Conservation (phyloP, 495 filamentous ascomycete genomes). For the Talaromyces adpressus region DNA sequence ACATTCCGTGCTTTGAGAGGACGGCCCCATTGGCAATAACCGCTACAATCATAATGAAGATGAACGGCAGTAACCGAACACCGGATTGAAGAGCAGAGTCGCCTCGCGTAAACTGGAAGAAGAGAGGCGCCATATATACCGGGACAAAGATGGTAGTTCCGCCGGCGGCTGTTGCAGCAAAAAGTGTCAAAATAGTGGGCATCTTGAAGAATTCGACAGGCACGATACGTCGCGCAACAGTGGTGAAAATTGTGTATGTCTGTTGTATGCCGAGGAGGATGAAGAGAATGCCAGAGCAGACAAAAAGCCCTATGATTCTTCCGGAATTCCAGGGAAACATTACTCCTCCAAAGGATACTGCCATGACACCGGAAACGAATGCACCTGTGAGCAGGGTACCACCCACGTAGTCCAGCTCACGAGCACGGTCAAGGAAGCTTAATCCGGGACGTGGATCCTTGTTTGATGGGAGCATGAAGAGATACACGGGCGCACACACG, state of each 20-base stretch:
- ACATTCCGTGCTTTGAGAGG: slow-evolving; percentile 28
- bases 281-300: slow-evolving; percentile 39
- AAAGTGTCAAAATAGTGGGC: slow-evolving; percentile 16
- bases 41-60: slow-evolving; percentile 24
- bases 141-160: slow-evolving; percentile 17
- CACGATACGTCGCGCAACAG: slow-evolving; percentile 38
- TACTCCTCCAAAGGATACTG: slow-evolving; percentile 19
- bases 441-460: slow-evolving; percentile 28
- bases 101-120: slow-evolving; percentile 38
- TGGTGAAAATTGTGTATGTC: slow-evolving; percentile 44
- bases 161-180: slow-evolving; percentile 15
- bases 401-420: slow-evolving; percentile 32
- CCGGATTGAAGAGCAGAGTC: slow-evolving; percentile 28
- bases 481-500: slow-evolving; percentile 43
- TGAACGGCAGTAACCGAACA: slow-evolving; percentile 28
- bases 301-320: slow-evolving; percentile 41
- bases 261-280: slow-evolving; percentile 42
- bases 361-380: slow-evolving; percentile 17
- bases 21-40: slow-evolving; percentile 18
- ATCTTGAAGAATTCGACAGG: slow-evolving; percentile 43
- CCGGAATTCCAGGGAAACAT: slow-evolving; percentile 32
- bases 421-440: not conserved
- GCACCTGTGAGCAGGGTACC: slow-evolving; percentile 15
- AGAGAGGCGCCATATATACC: slow-evolving; percentile 47
- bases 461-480: slow-evolving; percentile 46